phyloP scores from a whole-genome alignment of 106 monocot species.

The Gastrodia elata region DNA sequence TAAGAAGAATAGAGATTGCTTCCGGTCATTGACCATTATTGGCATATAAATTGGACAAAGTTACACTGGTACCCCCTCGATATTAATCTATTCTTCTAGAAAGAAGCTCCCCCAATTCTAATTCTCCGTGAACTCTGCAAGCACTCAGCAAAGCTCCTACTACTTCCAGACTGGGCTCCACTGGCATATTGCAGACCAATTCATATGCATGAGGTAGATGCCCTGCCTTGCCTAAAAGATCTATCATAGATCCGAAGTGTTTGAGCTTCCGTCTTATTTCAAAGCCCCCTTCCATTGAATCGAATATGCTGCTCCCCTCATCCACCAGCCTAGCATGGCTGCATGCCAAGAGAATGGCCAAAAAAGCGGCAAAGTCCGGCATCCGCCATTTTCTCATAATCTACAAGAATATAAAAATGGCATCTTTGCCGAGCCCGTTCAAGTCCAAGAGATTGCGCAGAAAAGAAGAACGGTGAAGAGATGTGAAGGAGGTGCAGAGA shows the following conservation, averaged over 20 bases:
- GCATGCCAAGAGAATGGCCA: slow-evolving; percentile 45
- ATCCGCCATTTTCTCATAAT: slow-evolving; percentile 21
- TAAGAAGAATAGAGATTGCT: too few relatives aligned
- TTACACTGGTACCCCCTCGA: slow-evolving; percentile 38
- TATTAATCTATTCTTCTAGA: slow-evolving; percentile 26
- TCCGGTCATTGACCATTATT: slow-evolving; percentile 37
- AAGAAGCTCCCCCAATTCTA: slow-evolving; percentile 34
- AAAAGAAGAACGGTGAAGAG: too few relatives aligned
- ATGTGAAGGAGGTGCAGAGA: too few relatives aligned
- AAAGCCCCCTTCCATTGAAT: slow-evolving; percentile 24
- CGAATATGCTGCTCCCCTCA: slow-evolving; percentile 27
- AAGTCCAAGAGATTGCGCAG: too few relatives aligned
- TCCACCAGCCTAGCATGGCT: slow-evolving; percentile 43
- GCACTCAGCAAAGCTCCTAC: slow-evolving; percentile 60
- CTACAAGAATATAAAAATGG: slow-evolving; percentile 21
- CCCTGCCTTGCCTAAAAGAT: slow-evolving; percentile 39
- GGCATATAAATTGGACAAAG: slow-evolving; percentile 73
- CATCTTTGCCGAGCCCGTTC: slow-evolving; percentile 37
- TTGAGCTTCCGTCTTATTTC: slow-evolving; percentile 25
- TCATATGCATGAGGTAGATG: slow-evolving; percentile 33
- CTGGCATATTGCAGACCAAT: slow-evolving; percentile 38
- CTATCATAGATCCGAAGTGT: slow-evolving; percentile 51
- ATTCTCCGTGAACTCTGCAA: slow-evolving; percentile 36
- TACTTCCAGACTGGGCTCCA: slow-evolving; percentile 42
- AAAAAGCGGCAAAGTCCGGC: slow-evolving; percentile 35